phyloP scores from a whole-genome alignment of 2,329 filamentous ascomycete genomes.

The Trichophyton mentagrophytes region DNA sequence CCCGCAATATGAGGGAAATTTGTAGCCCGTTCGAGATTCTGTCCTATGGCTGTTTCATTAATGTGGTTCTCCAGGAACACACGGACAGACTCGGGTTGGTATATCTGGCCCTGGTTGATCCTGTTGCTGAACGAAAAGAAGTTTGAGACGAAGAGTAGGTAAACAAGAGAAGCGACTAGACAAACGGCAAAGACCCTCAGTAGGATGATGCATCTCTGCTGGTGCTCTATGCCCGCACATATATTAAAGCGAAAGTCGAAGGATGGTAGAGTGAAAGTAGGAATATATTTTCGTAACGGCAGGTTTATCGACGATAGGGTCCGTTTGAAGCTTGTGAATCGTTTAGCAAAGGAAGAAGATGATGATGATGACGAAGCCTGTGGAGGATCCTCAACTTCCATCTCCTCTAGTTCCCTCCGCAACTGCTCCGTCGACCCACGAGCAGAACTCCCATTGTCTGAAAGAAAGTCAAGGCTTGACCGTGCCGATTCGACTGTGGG shows the following conservation, averaged over 20 bases:
- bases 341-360: conserved; percentile 40
- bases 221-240: conserved; percentile 25
- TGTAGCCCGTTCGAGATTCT: conserved; percentile 64
- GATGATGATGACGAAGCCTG: conserved; percentile 18
- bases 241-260: conserved; percentile 29
- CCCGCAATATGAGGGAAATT: conserved; percentile 82
- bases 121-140: conserved; percentile 58
- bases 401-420: conserved; percentile 73
- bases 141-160: conserved; percentile 75
- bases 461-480: conserved; percentile 43
- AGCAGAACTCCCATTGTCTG: conserved; percentile 40
- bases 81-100: conserved; percentile 72
- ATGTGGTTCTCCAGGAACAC: conserved; percentile 61
- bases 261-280: conserved; percentile 22
- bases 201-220: conserved; percentile 52
- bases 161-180: conserved; percentile 64
- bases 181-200: conserved; percentile 63
- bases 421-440: conserved; percentile 49
- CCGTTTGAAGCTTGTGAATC: conserved; percentile 42
- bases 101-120: conserved; percentile 54
- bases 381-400: conserved; percentile 65
- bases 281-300: conserved; percentile 36
- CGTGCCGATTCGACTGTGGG: conserved; percentile 77
- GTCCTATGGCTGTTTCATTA: conserved; percentile 55
- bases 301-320: conserved; percentile 46